Base-by-base conservation (phyloP, 2,329 filamentous ascomycete species). In the Paracoccidioides brasiliensis region DNA sequence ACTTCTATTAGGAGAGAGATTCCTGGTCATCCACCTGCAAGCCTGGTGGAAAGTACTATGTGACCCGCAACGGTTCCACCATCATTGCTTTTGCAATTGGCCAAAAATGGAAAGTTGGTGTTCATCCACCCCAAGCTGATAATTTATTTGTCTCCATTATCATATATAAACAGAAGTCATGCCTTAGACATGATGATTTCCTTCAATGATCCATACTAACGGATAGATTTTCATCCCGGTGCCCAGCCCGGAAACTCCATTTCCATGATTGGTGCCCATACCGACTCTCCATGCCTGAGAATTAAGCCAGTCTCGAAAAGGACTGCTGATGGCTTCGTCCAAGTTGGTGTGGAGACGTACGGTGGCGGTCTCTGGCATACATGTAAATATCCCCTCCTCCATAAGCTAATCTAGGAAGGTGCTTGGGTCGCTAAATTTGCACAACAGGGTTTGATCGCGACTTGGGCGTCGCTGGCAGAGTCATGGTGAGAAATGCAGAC, bases 331-430 rank as follows among this genome's bases (percentile, higher is more conserved):
- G 91, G 91, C 10, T 98, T 93, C 71, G 74, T 96, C 60, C 93
- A 98, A 73, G 84, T 98, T 56, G 93, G 90, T 54, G 91, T 96
- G 53, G 93, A 98, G 77, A 91, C 89, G 1, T 98, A 98, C 67
- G 93, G 93, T 54, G 93, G 93, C 59, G 93, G 93, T 55, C 84
- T 97, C 66, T 97, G 91, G 91, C 90, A 96, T 72, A 95, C 88
- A 49, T 98, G 83, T 76, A 58, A 52, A 65, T 60, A 51, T 38
- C 37, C 8, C 12, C 6, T 43, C 43, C 43, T 30, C 9, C 15
- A 9, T 49, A 22, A 22, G 22, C 22, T 22, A 22, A 22, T 32
- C 9, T 7, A 8, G 5, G 6, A 15, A 12, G 7, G 32, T 28
- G 4, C 5, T 30, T 14, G 7, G 6, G 2, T 42, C 4, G 33